Conservation (phyloP, 257 asterid species). For the Capsicum rhomboideum region DNA sequence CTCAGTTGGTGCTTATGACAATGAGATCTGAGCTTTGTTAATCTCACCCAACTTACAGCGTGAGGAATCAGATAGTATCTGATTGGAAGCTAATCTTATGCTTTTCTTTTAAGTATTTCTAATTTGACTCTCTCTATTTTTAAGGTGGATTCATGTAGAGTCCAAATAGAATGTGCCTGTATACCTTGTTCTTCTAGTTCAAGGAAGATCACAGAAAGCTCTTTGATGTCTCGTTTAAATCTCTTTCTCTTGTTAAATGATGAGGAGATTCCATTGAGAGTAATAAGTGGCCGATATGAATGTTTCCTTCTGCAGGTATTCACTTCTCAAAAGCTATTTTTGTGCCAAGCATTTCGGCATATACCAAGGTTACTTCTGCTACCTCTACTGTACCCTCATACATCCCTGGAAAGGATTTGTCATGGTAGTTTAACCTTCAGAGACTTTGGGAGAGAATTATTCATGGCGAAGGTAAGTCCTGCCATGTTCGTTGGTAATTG, state of each 20-base stretch:
- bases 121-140: neutral
- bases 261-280: neutral
- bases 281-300: neutral
- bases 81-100: neutral
- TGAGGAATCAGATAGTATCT: neutral
- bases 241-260: neutral
- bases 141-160: neutral
- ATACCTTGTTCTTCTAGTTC: neutral
- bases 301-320: constrained; percentile 43
- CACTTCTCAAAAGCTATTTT: constrained; percentile 68
- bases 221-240: neutral
- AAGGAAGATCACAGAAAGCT: neutral
- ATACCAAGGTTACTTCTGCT: constrained; percentile 77
- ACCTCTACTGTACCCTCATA: constrained; percentile 48
- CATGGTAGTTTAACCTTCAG: constrained; percentile 83
- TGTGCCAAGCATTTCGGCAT: constrained; percentile 73
- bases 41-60: neutral
- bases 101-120: neutral
- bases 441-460: constrained; percentile 61
- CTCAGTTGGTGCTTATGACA: neutral
- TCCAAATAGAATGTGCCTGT: neutral
- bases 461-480: constrained; percentile 52
- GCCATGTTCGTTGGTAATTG: neutral
- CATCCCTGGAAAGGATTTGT: constrained; percentile 47
- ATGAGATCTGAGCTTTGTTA: neutral